Evolutionary conservation across 345 rosid species (phyloP), one percentile per base, ranked within the genome.

Genomic region (Bretschneidera sinensis): DNA sequence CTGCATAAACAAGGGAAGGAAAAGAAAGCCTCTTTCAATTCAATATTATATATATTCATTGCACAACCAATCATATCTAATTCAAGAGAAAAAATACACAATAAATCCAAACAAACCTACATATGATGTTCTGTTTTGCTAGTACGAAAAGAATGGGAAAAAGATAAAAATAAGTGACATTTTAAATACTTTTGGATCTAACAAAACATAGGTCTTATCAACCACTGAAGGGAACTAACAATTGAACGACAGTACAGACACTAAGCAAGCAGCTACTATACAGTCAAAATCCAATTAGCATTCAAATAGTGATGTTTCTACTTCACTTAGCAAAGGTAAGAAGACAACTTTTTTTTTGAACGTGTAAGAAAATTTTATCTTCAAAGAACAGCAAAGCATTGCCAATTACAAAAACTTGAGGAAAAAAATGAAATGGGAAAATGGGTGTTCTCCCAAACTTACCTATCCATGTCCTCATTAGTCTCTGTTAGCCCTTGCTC

Each of bases 1-100:
- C 96, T 92, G 89, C 77, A 75, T 74, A 43, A 54, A 47, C 64
- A 54, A 4, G 15, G 45, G 15, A 39, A 39, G 10, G 15, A 2
- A 7, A 14, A 39, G 45, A 39, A 39, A 39, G 33, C 16, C 1
- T 39, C 10, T 5, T 39, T 7, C 45, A 39, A 39, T 39, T 39
- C 15, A 11, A 14, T 4, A 39, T 4, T 5, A 5, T 39, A 39
- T 5, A 9, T 4, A 11, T 39, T 8, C 33, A 39, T 4, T 4
- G 2, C 15, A 11, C 45, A 39, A 14, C 45, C 45, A 39, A 39
- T 14, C 45, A 39, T 1, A 5, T 39, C 1, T 39, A 39, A 39
- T 39, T 39, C 11, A 39, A 9, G 35, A 31, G 35, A 31, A 31
- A 31, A 11, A 39, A 39, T 4, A 39, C 15, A 39, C 4, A 39